phyloP scores from a whole-genome alignment of 202 grass and related monocot genomes.

The Carex sylvatica region DNA sequence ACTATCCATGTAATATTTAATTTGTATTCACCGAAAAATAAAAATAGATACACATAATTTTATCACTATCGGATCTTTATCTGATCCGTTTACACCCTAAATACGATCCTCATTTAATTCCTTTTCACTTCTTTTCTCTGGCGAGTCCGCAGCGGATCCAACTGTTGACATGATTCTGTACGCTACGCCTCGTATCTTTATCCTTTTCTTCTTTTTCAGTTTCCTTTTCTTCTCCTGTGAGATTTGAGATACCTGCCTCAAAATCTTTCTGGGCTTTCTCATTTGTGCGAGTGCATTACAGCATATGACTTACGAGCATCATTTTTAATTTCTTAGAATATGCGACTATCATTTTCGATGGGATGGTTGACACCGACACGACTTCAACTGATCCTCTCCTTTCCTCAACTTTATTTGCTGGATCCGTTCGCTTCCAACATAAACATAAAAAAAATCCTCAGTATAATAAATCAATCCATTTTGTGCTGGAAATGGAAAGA shows the following conservation, averaged over 20 bases:
- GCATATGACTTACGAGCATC: neutral
- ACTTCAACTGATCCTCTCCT: neutral
- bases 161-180: slow-evolving; percentile 2
- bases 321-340: slow-evolving; percentile 5
- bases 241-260: slow-evolving; percentile 1
- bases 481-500: neutral
- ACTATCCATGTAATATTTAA: too few relatives aligned
- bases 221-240: neutral
- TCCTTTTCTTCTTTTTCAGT: neutral
- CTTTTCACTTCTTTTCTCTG: too few relatives aligned
- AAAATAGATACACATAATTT: too few relatives aligned
- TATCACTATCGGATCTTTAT: too few relatives aligned
- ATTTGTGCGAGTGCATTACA: neutral
- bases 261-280: neutral
- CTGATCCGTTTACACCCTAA: too few relatives aligned
- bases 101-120: too few relatives aligned
- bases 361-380: slow-evolving; percentile 8
- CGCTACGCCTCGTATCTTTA: neutral
- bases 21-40: too few relatives aligned
- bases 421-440: neutral
- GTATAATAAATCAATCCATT: neutral
- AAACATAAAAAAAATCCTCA: neutral
- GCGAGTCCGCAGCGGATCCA: neutral
- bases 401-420: neutral
- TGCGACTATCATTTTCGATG: neutral